Percentiles rank a stretch among this genome's conserved stretches.
Evolutionary conservation across 1,284 basidiomycete genomes (phyloP).

Genomic region (Athelia sp.): DNA sequence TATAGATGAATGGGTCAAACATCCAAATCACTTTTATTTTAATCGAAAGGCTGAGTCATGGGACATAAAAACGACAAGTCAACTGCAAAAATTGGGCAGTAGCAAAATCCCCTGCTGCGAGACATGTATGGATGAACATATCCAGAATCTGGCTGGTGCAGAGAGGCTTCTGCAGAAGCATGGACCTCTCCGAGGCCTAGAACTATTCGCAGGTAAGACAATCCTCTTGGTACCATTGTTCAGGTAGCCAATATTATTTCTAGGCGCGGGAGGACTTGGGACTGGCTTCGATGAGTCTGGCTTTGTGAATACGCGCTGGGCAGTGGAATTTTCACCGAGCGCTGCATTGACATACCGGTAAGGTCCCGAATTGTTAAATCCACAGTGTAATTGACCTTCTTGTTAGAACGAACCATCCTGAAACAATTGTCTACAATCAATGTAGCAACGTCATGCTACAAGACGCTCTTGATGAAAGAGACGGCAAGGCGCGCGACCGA

Average conservation of each 20-base stretch:
- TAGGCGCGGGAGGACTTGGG: slow-evolving; percentile 68
- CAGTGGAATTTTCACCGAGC: slow-evolving; percentile 57
- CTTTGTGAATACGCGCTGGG: slow-evolving; percentile 59
- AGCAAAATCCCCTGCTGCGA: slow-evolving; percentile 27
- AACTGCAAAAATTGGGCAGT: slow-evolving; percentile 27
- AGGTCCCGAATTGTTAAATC: slow-evolving; percentile 10
- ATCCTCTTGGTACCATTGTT: slow-evolving; percentile 1
- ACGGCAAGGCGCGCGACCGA: slow-evolving; percentile 32
- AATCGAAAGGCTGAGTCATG: slow-evolving; percentile 24
- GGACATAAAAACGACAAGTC: slow-evolving; percentile 12
- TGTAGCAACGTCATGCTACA: slow-evolving; percentile 55
- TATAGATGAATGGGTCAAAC: slow-evolving; percentile 41
- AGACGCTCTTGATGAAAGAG: slow-evolving; percentile 44
- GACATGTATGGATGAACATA: slow-evolving; percentile 30
- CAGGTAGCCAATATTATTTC: slow-evolving; percentile 3
- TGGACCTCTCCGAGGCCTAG: slow-evolving; percentile 47
- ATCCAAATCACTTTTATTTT: slow-evolving; percentile 54
- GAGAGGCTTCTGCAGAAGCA: slow-evolving; percentile 27
- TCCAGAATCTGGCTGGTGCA: slow-evolving; percentile 20
- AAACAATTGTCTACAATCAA: slow-evolving; percentile 56
- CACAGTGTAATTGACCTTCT: slow-evolving; percentile 7
- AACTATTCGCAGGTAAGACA: slow-evolving; percentile 55
- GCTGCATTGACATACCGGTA: slow-evolving; percentile 59
- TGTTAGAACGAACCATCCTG: slow-evolving; percentile 51
- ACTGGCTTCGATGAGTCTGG: slow-evolving; percentile 56